phyloP scores from a whole-genome alignment of 2,329 filamentous ascomycete species.

The Pleomassaria siparia region DNA sequence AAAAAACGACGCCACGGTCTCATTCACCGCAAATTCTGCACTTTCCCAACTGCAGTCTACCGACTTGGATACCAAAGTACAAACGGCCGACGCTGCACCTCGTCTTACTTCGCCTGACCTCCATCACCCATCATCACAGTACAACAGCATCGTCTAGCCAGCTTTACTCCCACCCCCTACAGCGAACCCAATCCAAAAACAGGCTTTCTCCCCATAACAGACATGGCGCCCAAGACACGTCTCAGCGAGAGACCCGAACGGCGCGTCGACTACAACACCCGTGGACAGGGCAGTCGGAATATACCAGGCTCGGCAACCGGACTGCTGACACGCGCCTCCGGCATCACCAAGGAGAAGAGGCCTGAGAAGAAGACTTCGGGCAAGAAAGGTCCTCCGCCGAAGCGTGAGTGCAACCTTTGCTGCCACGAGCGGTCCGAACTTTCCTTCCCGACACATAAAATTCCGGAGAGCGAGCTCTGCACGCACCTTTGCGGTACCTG shows the following conservation, averaged over 20 bases:
- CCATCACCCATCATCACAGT: no score
- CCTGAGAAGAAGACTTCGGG: neutral
- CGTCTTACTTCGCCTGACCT: no score
- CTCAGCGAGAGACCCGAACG: conserved; percentile 6
- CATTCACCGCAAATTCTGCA: no score
- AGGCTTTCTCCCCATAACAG: no score
- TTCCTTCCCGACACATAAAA: neutral
- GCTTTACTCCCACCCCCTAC: neutral
- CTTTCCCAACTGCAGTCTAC: no score
- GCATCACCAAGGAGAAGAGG: neutral
- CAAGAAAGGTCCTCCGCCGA: conserved; percentile 6
- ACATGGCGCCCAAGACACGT: conserved; percentile 17
- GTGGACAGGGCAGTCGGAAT: no score
- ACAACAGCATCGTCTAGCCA: no score
- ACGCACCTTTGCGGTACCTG: conserved; percentile 24
- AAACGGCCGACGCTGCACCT: no score
- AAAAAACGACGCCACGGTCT: no score
- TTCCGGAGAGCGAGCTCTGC: conserved; percentile 10
- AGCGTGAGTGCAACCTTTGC: conserved; percentile 23
- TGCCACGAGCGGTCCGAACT: conserved; percentile 5
- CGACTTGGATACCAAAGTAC: no score
- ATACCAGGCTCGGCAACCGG: neutral
- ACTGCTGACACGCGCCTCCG: neutral
- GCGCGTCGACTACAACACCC: conserved; percentile 8
- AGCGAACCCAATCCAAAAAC: no score